Percentiles rank a stretch among this genome's conserved stretches.
phyloP scores from a whole-genome alignment of 345 rosid species.

The Eucalyptus cladocalyx region DNA sequence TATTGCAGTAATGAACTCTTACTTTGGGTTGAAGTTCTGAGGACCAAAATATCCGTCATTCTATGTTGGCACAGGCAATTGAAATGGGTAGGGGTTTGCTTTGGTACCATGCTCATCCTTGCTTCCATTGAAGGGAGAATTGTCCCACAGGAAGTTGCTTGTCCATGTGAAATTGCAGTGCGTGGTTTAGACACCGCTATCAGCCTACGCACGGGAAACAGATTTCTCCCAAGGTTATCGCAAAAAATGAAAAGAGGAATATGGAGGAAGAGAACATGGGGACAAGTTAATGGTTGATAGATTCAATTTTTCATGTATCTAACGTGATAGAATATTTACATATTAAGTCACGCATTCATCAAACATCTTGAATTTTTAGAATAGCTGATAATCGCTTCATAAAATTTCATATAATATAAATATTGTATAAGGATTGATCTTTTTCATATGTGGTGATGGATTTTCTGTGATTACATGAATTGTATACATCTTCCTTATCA shows the following conservation, averaged over 20 bases:
- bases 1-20: background rate
- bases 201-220: background rate
- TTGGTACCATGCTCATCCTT: too few relatives aligned
- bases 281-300: background rate
- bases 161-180: background rate
- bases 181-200: background rate
- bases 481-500: too few relatives aligned
- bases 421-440: background rate
- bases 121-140: background rate
- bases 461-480: too few relatives aligned
- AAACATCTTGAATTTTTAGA: too few relatives aligned
- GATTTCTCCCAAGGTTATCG: background rate
- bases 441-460: too few relatives aligned
- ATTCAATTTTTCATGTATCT: background rate
- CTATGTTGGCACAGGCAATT: too few relatives aligned
- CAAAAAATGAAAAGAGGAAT: background rate
- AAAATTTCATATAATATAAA: background rate
- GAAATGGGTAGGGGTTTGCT: too few relatives aligned
- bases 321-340: background rate
- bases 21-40: background rate
- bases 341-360: too few relatives aligned
- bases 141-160: background rate
- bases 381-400: accelerated
- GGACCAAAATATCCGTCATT: background rate
- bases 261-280: background rate